Base-by-base conservation (phyloP, 495 filamentous ascomycete genomes). In the Trichoderma gamsii region DNA sequence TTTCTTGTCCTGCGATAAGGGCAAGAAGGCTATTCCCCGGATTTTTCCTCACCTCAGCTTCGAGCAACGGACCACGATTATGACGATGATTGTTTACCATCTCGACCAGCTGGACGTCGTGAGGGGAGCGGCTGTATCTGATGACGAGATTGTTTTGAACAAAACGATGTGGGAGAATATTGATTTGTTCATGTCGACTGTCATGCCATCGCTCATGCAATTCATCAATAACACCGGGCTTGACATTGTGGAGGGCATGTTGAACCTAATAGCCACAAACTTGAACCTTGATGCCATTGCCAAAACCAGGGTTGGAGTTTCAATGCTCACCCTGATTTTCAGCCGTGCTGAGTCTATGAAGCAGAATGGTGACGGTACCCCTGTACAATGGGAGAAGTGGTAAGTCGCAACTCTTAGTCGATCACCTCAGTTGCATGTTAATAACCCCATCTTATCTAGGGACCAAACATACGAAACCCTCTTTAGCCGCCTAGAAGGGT, bases 21-120 rank as follows among this genome's bases (percentile, higher is more conserved):
- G 95, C 72, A 99, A 97, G 81, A 96, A 95, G 76, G 90, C 91
- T 1, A 91, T 99, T 71, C 91, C 91, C 27, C 90, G 95, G 66
- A 89, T 99, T 64, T 97, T 97, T 86, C 90, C 92, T 46, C 92
- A 97, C 73, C 91, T 97, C 65, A 90, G 90, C 68, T 87, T 90
- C 51, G 90, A 97, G 73, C 93, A 99, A 76, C 92, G 94, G 21
- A 89, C 95, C 21, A 97, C 92, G 7, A 90, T 97, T 65, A 84
- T 98, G 41, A 98, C 96, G 7, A 92, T 98, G 83, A 95, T 98
- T 72, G 85, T 97, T 64, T 86, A 97, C n/a, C 90, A 98, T 73
- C 86, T 99, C 66, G 96, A 97, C 73, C 84, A 86, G 66, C 82
- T 99, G 49, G 92, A 97, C 69, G 95, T 99, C 51, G 88, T 99